Percentiles rank a stretch among this genome's conserved stretches.
These are phyloP conservation scores for Neurospora sp. DNA, from an alignment of 495 filamentous ascomycete genomes.

Conservation along the genomic window DNA sequence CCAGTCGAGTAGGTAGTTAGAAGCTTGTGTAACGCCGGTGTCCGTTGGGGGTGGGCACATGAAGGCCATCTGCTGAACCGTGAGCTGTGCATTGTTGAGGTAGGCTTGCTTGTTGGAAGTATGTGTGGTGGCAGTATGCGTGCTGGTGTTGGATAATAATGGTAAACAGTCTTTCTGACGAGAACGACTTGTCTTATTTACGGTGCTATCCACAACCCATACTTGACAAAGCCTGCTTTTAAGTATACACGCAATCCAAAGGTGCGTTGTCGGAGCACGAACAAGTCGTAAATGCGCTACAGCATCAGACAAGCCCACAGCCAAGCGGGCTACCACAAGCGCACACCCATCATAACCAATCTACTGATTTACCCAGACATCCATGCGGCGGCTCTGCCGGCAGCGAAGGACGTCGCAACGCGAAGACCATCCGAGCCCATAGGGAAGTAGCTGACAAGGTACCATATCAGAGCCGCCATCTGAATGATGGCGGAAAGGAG, in stretches of 20 bases:
- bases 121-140: background rate
- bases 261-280: background rate
- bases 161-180: background rate
- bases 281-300: background rate
- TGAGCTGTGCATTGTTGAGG: background rate
- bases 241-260: background rate
- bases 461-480: constrained; percentile 77
- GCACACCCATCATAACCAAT: background rate
- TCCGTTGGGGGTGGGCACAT: background rate
- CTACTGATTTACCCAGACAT: constrained; percentile 57
- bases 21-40: background rate
- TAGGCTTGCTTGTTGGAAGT: background rate
- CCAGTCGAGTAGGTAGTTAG: background rate
- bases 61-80: background rate
- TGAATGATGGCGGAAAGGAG: constrained; percentile 75
- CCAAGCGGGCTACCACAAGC: background rate
- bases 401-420: constrained; percentile 77
- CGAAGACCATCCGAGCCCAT: constrained; percentile 87
- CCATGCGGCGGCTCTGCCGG: constrained; percentile 76
- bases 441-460: constrained; percentile 94
- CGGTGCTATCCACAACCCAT: background rate
- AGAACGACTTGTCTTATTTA: background rate
- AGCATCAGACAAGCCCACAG: background rate
- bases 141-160: background rate
- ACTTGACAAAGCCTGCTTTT: background rate